phyloP scores from a whole-genome alignment of 306 rosid species.

The Luffa aegyptiaca region DNA sequence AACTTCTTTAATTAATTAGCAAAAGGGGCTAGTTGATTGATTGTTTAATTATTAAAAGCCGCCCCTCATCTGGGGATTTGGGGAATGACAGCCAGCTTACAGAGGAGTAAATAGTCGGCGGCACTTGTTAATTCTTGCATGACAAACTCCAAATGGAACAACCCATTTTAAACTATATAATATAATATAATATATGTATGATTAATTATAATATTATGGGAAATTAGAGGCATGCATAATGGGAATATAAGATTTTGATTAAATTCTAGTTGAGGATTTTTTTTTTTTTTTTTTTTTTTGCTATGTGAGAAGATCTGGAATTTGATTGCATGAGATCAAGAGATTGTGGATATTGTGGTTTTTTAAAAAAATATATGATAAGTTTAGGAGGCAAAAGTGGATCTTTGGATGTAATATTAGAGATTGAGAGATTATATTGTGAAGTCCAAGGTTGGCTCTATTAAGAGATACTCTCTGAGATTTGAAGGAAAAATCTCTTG shows the following conservation, averaged over 20 bases:
- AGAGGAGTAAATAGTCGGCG: conserved; percentile 55
- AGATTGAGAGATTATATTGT: neutral
- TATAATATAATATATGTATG: neutral
- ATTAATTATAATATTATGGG: neutral
- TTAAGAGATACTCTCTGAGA: neutral
- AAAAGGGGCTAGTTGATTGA: conserved; percentile 36
- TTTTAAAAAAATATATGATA: neutral
- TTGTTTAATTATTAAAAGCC: conserved; percentile 14
- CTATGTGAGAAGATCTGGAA: neutral
- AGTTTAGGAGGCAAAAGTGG: neutral
- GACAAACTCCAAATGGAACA: neutral
- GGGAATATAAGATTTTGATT: neutral
- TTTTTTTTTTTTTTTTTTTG: no score
- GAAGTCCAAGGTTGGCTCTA: neutral
- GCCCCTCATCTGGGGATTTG: conserved; percentile 27
- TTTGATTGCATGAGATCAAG: neutral
- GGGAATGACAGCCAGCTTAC: conserved; percentile 54
- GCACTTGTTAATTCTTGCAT: conserved; percentile 5
- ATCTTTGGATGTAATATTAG: conserved; percentile 4
- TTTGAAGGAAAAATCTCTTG: conserved; percentile 5
- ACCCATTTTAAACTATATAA: neutral
- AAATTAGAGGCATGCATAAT: neutral
- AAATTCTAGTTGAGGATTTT: neutral
- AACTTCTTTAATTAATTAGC: conserved; percentile 8
- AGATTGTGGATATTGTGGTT: neutral